Evolutionary conservation across 1,284 basidiomycete genomes (phyloP), one percentile per base, ranked within the genome.

Genomic region (Sporisorium scitamineum): DNA sequence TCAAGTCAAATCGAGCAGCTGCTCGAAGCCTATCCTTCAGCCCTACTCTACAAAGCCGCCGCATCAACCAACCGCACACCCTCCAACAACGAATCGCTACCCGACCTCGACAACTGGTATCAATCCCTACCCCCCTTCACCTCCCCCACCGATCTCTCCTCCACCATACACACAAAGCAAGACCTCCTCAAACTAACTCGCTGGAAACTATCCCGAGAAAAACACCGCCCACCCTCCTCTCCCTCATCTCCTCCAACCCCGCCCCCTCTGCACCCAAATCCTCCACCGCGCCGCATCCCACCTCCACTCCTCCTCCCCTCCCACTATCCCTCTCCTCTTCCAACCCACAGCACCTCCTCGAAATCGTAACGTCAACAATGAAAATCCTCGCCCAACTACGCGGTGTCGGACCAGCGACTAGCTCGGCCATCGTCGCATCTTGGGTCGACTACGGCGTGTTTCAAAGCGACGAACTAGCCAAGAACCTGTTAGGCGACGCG

Each of bases 351-450:
- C 45, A 57, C 22, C 22, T 58, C 8, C 18, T 52, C 3, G 18
- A 0, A 0, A 34, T 10, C 11, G 62, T 66, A 3, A 24, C 51
- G 10, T 34, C n/a, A 3, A 47, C 39, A 2, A 72, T 77, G 62
- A 58, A 42, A 9, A 63, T 62, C 42, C 44, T 78, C 7, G 22
- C 31, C 26, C 18, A 63, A 3, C 48, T 78, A 0, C 37, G 39
- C 18, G 76, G 76, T 11, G 59, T 78, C 0, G 76, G 76, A 0
- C 71, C 76, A 6, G 76, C 71, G 5, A 78, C 76, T 0, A 32
- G 44, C 2, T 63, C 58, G 1, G 76, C 76, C 0, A 64, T 78
- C 22, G 50, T 69, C 7, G 64, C 76, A 0, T 20, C 39, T 13
- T 65, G 63, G 63, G 11, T 16, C 7, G 39, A 47, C 0, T 20